Evolutionary conservation across 768 basidiomycete genomes (phyloP).

Genomic region (Psilocybe subaeruginosa): DNA sequence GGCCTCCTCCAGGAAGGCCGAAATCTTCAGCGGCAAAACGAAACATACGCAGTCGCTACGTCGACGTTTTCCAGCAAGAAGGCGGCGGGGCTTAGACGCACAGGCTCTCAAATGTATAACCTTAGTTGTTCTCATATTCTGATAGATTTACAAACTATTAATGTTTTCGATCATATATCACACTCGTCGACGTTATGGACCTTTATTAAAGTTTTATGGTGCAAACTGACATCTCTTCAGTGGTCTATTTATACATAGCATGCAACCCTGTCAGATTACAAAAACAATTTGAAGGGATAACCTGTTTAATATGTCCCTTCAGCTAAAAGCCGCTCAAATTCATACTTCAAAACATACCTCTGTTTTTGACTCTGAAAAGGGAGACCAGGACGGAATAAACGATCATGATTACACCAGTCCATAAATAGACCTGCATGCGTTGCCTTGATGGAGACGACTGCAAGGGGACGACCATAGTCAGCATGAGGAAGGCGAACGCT

Average conservation of each 20-base stretch:
- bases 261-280: slow-evolving; percentile 39
- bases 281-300: slow-evolving; percentile 80
- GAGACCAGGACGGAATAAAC: slow-evolving; percentile 87
- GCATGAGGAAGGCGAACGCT: slow-evolving; percentile 76
- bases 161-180: slow-evolving; percentile 1
- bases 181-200: not conserved
- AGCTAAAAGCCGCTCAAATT: not conserved
- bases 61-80: slow-evolving; percentile 83
- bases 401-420: slow-evolving; percentile 80
- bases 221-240: not conserved
- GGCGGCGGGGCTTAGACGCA: slow-evolving; percentile 21
- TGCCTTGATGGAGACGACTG: slow-evolving; percentile 75
- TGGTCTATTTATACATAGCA: slow-evolving; percentile 2
- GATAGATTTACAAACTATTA: slow-evolving; percentile 17
- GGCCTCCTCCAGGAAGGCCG: slow-evolving; percentile 53
- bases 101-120: slow-evolving; percentile 12
- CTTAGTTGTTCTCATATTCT: slow-evolving; percentile 18
- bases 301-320: slow-evolving; percentile 38
- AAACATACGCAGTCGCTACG: slow-evolving; percentile 81
- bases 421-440: slow-evolving; percentile 86
- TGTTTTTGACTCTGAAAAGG: slow-evolving; percentile 90
- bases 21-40: slow-evolving; percentile 73
- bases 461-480: slow-evolving; percentile 81
- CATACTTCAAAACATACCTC: slow-evolving; percentile 51
- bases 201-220: slow-evolving; percentile 2